Evolutionary conservation across 495 filamentous ascomycete species (phyloP).

Genomic region (Filosporella fistucella): DNA sequence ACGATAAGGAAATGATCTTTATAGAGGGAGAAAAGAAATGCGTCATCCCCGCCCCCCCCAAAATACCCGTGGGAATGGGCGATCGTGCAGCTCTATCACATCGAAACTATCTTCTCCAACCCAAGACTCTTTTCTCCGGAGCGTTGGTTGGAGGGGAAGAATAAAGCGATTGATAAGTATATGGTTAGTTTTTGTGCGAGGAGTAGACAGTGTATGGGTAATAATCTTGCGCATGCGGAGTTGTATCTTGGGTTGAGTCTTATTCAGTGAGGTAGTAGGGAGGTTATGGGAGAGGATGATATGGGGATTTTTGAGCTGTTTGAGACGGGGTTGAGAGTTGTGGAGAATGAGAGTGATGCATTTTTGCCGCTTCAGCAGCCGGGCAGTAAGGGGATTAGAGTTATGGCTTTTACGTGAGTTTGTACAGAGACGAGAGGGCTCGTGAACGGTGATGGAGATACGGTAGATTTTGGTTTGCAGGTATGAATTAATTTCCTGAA

Average conservation of each 20-base stretch:
- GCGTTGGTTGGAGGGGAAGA: constrained; percentile 41
- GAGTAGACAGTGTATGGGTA: constrained; percentile 43
- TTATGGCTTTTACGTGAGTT: too few relatives aligned
- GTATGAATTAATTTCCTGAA: too few relatives aligned
- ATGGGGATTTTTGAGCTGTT: constrained; percentile 8
- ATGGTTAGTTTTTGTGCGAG: constrained; percentile 44
- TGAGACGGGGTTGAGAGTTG: constrained; percentile 5
- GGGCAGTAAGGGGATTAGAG: too few relatives aligned
- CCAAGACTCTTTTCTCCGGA: constrained; percentile 42
- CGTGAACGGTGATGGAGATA: too few relatives aligned
- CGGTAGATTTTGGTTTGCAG: too few relatives aligned
- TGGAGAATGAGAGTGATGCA: background rate
- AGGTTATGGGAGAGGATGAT: background rate
- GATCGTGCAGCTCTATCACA: constrained; percentile 38
- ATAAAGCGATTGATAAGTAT: constrained; percentile 30
- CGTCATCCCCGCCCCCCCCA: constrained; percentile 21
- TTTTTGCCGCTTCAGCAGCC: constrained; percentile 6
- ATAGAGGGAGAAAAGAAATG: constrained; percentile 24
- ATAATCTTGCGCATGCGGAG: constrained; percentile 40
- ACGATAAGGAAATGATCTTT: constrained; percentile 24
- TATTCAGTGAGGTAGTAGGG: constrained; percentile 18
- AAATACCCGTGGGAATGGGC: constrained; percentile 43
- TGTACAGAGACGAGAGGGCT: too few relatives aligned
- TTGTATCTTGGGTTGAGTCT: constrained; percentile 35
- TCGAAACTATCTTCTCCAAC: constrained; percentile 41